Evolutionary conservation across 352 stramenopile genomes (phyloP).

Genomic region (Aphanomyces euteiches): DNA sequence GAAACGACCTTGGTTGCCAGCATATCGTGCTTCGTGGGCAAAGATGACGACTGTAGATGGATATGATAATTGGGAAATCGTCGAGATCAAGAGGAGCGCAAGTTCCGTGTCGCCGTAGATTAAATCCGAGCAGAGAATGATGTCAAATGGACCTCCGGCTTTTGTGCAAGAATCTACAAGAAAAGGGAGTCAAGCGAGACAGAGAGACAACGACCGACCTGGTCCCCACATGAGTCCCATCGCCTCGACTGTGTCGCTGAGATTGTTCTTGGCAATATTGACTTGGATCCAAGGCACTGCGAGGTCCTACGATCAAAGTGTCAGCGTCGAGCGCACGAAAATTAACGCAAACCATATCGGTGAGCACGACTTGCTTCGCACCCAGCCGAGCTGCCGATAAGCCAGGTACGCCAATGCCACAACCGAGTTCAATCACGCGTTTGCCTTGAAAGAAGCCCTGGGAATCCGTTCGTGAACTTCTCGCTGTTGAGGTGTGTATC

Average conservation of each 20-base stretch:
- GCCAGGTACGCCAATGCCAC: conserved; percentile 51
- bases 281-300: conserved; percentile 49
- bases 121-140: conserved; percentile 56
- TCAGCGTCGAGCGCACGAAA: not conserved
- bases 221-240: not conserved
- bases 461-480: not conserved
- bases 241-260: not conserved
- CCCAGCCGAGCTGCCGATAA: conserved; percentile 44
- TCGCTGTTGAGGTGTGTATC: too few species aligned
- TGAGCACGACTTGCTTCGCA: conserved; percentile 45
- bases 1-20: conserved; percentile 47
- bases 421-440: conserved; percentile 54
- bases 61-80: conserved; percentile 42
- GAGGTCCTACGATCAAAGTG: conserved; percentile 32
- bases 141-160: conserved; percentile 37
- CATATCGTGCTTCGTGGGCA: conserved; percentile 52
- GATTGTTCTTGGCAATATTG: conserved; percentile 47
- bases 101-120: conserved; percentile 51
- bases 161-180: not conserved
- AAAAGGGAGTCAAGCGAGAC: not conserved
- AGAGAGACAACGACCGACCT: not conserved
- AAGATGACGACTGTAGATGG: conserved; percentile 42
- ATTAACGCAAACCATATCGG: conserved; percentile 40
- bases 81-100: conserved; percentile 43
- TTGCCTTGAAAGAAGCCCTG: conserved; percentile 46